Base-by-base conservation (phyloP, 192 early-diverging fungal species). In the Mycoemilia scoparia region DNA sequence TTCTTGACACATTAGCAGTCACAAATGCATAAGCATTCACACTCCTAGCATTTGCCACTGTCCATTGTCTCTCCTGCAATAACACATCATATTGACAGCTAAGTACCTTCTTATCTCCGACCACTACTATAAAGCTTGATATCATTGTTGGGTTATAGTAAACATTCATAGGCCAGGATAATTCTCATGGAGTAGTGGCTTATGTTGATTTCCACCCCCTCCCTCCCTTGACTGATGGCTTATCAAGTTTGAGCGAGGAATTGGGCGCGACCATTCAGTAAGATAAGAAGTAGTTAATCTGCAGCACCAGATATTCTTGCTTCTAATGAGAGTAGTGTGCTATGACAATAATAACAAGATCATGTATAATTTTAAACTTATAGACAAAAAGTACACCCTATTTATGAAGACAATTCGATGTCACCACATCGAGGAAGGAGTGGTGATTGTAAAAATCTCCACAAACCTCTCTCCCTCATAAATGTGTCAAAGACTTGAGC, bases 361-460 rank as follows among this genome's bases (percentile, higher is more conserved):
- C 5, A 15, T 4, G 12, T 12, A 30, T 12, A 15, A n/a, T n/a
- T n/a, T n/a, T n/a, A n/a, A n/a, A n/a, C n/a, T n/a, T 16, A 21
- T 84, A 82, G 47, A 64, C 93, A 19, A 84, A 89, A 14, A 82
- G 73, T 38, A 82, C 82, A 21, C n/a, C n/a, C 75, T 85, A 7
- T 92, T 97, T 43, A 81, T 95, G 74, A 97, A 95, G 57, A 90
- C 88, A 0, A 83, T 96, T 43, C 64, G 82, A 21, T 61, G 57
- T 20, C 76, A 82, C 24, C 74, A 71, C 13, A 76, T 84, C 25
- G 66, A 59, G 15, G 85, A 92, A 20, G 81, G 87, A 1, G 50
- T 73, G 7, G 69, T 92, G 4, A 81, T 92, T 0, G 78, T 90
- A 12, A 93, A 95, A 41, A 79, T 93, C 20, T 97, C 87, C 49